Evolutionary conservation across 331 rosid species (phyloP), one percentile per base, ranked within the genome.

Genomic region (Quercus phellos): DNA sequence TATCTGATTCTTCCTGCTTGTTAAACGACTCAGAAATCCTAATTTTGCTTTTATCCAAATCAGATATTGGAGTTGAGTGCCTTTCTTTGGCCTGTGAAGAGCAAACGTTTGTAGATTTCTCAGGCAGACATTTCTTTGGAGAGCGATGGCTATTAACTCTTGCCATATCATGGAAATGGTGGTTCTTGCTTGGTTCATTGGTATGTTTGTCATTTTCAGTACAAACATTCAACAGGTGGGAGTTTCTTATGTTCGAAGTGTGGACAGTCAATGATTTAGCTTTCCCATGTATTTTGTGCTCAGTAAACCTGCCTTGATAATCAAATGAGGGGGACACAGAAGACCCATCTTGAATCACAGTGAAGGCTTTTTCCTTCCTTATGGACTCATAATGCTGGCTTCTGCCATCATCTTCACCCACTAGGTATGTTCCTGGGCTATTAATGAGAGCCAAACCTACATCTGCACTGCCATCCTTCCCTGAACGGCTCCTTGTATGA

Each of bases 371-470:
- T 22, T 88, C 90, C 84, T 80, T 92, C 84, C 86, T 89, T 54
- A 77, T 88, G 9, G 84, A 80, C 68, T 83, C 88, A 82, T 90
- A 80, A 24, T 83, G 89, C 68, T 93, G 89, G 75, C 87, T 87
- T 72, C 83, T 86, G 76, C 89, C 88, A 42, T 85, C 85, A 76
- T 89, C 93, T 74, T 93, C 97, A 38, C 79, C 97, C 55, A 86
- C 88, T 50, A 83, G 86, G 85, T 82, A 90, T 79, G 84, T 86
- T 79, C 82, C 79, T 63, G 91, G 89, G 84, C 90, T 88, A 59
- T 70, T 81, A 55, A 51, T 43, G 21, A 80, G 84, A 83, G 59
- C 69, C 68, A 43, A 21, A 22, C 89, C 85, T 78, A 77, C 73
- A 79, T 84, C 84, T 66, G 64, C 81, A 70, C 73, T 69, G 29